Percentiles rank a stretch among this genome's conserved stretches.
These are phyloP conservation scores for Trichoderma sp. DNA, from an alignment of 2,329 filamentous ascomycete genomes.

Conservation along the genomic window DNA sequence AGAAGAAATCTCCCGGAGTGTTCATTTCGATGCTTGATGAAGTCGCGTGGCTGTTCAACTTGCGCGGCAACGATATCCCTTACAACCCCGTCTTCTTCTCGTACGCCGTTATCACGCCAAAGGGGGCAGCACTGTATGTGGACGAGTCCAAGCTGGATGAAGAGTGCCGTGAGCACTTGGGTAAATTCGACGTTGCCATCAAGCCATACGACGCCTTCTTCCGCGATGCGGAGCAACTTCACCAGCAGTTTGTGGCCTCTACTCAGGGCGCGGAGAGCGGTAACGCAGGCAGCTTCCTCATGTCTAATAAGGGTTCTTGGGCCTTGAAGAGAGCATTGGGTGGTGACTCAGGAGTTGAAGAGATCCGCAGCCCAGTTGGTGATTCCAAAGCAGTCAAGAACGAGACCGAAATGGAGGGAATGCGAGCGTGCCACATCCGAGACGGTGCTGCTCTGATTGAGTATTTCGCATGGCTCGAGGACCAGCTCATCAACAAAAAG, in stretches of 20 bases:
- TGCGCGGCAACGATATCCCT: constrained; percentile 91
- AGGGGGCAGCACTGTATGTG: constrained; percentile 77
- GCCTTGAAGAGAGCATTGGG: constrained; percentile 84
- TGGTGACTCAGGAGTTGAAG: constrained; percentile 81
- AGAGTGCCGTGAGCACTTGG: constrained; percentile 69
- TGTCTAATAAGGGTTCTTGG: constrained; percentile 92
- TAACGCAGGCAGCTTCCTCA: constrained; percentile 67
- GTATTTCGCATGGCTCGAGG: constrained; percentile 96
- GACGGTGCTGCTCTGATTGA: constrained; percentile 89
- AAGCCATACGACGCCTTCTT: constrained; percentile 85
- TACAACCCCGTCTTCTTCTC: constrained; percentile 99
- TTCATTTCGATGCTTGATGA: constrained; percentile 95
- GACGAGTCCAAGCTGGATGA: constrained; percentile 74
- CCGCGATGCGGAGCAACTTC: constrained; percentile 68
- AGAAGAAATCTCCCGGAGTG: constrained; percentile 84
- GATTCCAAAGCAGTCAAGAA: constrained; percentile 97
- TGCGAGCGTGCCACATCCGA: constrained; percentile 90
- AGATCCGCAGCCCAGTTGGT: constrained; percentile 80
- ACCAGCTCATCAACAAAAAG: constrained; percentile 76
- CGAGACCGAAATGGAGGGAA: constrained; percentile 81
- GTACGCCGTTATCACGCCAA: constrained; percentile 84
- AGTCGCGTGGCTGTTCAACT: constrained; percentile 97
- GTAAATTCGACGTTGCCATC: constrained; percentile 67
- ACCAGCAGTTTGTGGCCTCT: constrained; percentile 41
- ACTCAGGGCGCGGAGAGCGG: constrained; percentile 35